Base-by-base conservation (phyloP, 345 rosid species). In the Arabis alpina region DNA sequence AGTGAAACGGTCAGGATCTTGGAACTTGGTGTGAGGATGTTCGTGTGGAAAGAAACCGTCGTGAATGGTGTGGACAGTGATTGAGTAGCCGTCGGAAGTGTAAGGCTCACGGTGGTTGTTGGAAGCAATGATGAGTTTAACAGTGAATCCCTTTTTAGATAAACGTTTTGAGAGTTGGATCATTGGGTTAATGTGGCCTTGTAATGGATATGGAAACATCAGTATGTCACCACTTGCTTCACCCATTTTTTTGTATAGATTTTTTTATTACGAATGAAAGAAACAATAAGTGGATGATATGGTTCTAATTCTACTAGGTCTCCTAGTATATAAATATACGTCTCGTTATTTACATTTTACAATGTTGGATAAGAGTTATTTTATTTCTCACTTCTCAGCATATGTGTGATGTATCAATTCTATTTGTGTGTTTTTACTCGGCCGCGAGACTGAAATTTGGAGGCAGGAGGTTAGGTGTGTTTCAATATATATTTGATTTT, bases 121-220 rank as follows among this genome's bases (percentile, higher is more conserved):
- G n/a, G 80, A 76, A 25, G 69, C 68, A 53, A 43, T 64, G 77
- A 80, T 24, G 36, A 80, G 71, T 11, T 79, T 56, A 60, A 54
- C 58, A 19, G 65, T 62, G 34, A 80, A 14, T 12, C 81, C 84
- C 19, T 77, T 74, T 62, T 59, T 73, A 44, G 76, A 76, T 28
- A 80, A 58, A 4, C 81, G 77, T 63, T 68, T 77, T 4, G 77
- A 67, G 65, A 80, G 51, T 72, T 80, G 79, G 16, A 80, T 66
- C 84, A 80, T 80, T 36, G 81, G 84, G 71, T 80, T 80, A 25
- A 62, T 64, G 49, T 68, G 77, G 11, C 82, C 78, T 70, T 66
- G 71, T 28, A 66, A 51, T 10, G 73, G 82, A 51, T 71, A 68
- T 16, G 82, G 79, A 10, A 75, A 19, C 9, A 81, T 34, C 41